Evolutionary conservation across 805 yeast genomes (phyloP).

Genomic region (Cyberlindnera amylophila): DNA sequence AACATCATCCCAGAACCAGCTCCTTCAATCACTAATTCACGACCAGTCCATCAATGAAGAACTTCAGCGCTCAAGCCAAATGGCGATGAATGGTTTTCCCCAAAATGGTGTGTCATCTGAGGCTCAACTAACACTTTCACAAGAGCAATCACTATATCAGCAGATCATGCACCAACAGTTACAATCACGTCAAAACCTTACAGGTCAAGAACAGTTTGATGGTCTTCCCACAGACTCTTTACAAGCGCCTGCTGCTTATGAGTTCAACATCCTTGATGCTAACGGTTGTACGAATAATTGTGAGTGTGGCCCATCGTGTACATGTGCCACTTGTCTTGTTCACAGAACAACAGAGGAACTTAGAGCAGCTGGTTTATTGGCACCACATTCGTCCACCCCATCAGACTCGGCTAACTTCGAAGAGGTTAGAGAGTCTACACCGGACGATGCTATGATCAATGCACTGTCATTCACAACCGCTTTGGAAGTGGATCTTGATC

Average conservation of each 20-base stretch:
- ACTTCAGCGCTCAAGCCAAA: no score
- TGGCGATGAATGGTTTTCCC: not conserved
- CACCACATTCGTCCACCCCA: conserved; percentile 13
- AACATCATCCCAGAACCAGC: no score
- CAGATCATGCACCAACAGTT: not conserved
- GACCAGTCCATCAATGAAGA: no score
- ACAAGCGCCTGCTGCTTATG: not conserved
- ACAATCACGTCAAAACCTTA: not conserved
- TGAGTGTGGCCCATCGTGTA: conserved; percentile 26
- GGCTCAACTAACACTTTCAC: no score
- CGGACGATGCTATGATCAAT: not conserved
- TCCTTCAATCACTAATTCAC: no score
- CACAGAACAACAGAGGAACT: conserved; percentile 28
- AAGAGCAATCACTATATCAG: no score
- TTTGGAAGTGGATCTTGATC: conserved; percentile 6
- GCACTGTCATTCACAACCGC: conserved; percentile 5
- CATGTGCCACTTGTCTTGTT: conserved; percentile 26
- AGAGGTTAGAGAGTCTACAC: conserved; percentile 1
- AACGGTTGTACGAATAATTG: conserved; percentile 26
- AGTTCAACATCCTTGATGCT: conserved; percentile 20
- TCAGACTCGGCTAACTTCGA: conserved; percentile 3
- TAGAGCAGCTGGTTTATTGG: conserved; percentile 22
- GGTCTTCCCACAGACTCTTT: not conserved
- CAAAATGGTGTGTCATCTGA: no score
- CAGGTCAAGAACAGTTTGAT: not conserved